These are phyloP conservation scores for Aspergillus ochraceoroseus DNA, from an alignment of 2,329 filamentous ascomycete genomes.

Conservation along the genomic window DNA sequence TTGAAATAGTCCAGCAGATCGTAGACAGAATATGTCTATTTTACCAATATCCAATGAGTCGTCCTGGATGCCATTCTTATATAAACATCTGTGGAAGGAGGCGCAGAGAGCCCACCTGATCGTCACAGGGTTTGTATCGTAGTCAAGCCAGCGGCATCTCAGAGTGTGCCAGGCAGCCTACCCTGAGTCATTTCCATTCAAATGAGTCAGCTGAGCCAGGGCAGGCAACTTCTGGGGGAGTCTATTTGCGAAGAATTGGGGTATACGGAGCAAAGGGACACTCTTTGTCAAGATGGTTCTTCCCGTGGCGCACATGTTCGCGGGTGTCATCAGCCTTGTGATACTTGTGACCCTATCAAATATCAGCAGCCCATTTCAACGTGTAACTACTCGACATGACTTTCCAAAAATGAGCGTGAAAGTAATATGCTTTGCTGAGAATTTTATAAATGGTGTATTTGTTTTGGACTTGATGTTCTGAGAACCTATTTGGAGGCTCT, in stretches of 20 bases:
- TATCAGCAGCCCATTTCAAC: slow-evolving; percentile 11
- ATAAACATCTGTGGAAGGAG: background rate
- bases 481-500: no score
- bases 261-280: slow-evolving; percentile 1
- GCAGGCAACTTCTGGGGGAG: no score
- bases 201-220: slow-evolving; percentile 19
- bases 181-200: slow-evolving; percentile 18
- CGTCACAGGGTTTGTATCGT: slow-evolving; percentile 4
- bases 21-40: no score
- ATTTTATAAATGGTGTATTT: no score
- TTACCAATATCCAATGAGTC: no score
- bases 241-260: slow-evolving; percentile 6
- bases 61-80: slow-evolving; percentile 12
- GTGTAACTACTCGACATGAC: slow-evolving; percentile 4
- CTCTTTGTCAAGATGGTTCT: slow-evolving; percentile 4
- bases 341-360: slow-evolving; percentile 20
- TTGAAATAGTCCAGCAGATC: no score
- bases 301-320: slow-evolving; percentile 14
- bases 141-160: slow-evolving; percentile 16
- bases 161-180: slow-evolving; percentile 6
- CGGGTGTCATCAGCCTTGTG: slow-evolving; percentile 17
- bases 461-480: no score
- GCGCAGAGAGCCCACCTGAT: slow-evolving; percentile 16
- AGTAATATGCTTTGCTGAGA: no score
- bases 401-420: background rate